These are phyloP conservation scores for Penicillium sp. DNA, from an alignment of 2,329 filamentous ascomycete genomes.

Conservation along the genomic window DNA sequence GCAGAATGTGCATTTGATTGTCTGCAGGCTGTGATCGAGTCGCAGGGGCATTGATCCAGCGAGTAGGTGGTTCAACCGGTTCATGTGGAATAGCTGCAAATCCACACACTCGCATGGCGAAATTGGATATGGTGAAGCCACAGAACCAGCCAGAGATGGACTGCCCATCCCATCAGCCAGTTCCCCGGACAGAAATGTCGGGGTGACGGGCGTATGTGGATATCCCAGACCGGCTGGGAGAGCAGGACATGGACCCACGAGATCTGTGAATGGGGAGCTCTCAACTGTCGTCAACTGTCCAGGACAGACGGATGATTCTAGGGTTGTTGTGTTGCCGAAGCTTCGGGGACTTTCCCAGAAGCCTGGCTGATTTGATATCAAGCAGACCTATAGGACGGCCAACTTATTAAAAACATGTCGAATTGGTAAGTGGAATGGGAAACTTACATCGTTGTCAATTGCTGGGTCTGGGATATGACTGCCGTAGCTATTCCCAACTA, in stretches of 20 bases:
- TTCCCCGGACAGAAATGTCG: slow-evolving; percentile 31
- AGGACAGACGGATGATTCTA: slow-evolving; percentile 20
- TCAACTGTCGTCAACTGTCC: slow-evolving; percentile 14
- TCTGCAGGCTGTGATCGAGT: slow-evolving; percentile 35
- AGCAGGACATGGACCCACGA: slow-evolving; percentile 15
- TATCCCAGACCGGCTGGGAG: slow-evolving; percentile 21
- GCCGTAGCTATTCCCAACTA: slow-evolving; percentile 4
- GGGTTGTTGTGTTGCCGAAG: slow-evolving; percentile 16
- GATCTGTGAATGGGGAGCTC: slow-evolving; percentile 18
- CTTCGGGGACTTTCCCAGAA: slow-evolving; percentile 30
- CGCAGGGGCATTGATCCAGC: slow-evolving; percentile 26
- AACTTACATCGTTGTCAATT: slow-evolving; percentile 21
- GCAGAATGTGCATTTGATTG: slow-evolving; percentile 30
- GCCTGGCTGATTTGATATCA: slow-evolving; percentile 18
- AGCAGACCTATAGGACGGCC: slow-evolving; percentile 10
- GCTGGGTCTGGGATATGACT: slow-evolving; percentile 11
- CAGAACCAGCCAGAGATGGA: slow-evolving; percentile 29
- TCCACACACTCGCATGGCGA: slow-evolving; percentile 32
- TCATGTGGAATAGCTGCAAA: slow-evolving; percentile 30
- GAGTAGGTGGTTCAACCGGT: slow-evolving; percentile 31
- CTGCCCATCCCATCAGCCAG: slow-evolving; percentile 27
- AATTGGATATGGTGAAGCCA: slow-evolving; percentile 21
- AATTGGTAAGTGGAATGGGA: not conserved
- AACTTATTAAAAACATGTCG: not conserved
- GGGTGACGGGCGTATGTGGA: slow-evolving; percentile 31